Evolutionary conservation across 345 rosid genomes (phyloP).

Genomic region (Abelmoschus esculentus): DNA sequence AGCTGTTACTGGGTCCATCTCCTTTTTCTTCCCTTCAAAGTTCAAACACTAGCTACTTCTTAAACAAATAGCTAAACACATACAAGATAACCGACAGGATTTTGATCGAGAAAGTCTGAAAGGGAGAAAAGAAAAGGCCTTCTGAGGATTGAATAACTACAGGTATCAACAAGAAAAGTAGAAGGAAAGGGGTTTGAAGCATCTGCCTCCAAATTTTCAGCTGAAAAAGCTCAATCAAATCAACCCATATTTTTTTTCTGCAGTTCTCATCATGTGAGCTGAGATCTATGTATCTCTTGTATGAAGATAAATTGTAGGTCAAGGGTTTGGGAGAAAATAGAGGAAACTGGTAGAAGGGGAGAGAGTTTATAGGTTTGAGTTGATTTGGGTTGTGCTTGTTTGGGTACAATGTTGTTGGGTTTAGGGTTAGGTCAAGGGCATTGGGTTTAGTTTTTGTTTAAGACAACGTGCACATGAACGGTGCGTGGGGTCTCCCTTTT

Average conservation of each 20-base stretch:
- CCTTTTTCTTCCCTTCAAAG: conserved; percentile 16
- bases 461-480: conserved; percentile 70
- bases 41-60: conserved; percentile 17
- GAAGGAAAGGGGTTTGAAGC: conserved; percentile 9
- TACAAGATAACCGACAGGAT: background rate
- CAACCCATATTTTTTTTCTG: conserved; percentile 16
- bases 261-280: background rate
- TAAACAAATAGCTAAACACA: conserved; percentile 12
- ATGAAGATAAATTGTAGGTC: conserved; percentile 11
- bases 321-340: conserved; percentile 28
- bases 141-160: background rate
- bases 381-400: background rate
- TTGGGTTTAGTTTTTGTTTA: conserved; percentile 44
- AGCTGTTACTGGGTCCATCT: conserved; percentile 71
- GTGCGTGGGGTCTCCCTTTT: conserved; percentile 49
- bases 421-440: conserved; percentile 51
- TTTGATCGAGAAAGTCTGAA: background rate
- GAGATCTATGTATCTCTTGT: conserved; percentile 1
- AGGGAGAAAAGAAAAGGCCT: background rate
- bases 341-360: conserved; percentile 5
- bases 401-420: conserved; percentile 28
- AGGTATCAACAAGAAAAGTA: conserved; percentile 8
- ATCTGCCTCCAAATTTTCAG: conserved; percentile 18
- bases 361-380: conserved; percentile 17
- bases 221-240: conserved; percentile 13